These are phyloP conservation scores for Nepenthes mirabilis DNA, from an alignment of 148 eudicot genomes.

Conservation along the genomic window DNA sequence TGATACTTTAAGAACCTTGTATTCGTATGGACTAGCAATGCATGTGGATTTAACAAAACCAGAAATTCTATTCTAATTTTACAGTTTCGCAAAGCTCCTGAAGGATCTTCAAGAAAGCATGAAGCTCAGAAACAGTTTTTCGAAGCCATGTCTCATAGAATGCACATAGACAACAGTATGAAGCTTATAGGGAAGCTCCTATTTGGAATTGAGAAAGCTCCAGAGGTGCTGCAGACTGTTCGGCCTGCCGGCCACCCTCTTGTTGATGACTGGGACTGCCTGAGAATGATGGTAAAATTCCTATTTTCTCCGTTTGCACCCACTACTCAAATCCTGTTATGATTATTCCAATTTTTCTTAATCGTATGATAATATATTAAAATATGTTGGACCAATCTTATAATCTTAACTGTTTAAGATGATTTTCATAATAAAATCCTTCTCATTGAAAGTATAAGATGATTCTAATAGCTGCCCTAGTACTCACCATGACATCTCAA, in stretches of 20 bases:
- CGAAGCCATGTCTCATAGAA: constrained; percentile 88
- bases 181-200: constrained; percentile 76
- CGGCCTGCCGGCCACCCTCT: constrained; percentile 76
- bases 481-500: no score
- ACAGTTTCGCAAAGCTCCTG: constrained; percentile 87
- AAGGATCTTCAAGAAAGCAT: constrained; percentile 62
- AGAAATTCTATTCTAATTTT: not conserved
- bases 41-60: no score
- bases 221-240: constrained; percentile 44
- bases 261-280: constrained; percentile 87
- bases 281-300: constrained; percentile 53
- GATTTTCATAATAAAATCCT: no score
- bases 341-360: no score
- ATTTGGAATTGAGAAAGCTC: constrained; percentile 71
- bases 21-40: no score
- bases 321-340: no score
- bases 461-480: no score
- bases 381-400: not conserved
- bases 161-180: constrained; percentile 68
- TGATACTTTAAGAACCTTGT: no score
- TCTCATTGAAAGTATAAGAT: no score
- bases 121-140: constrained; percentile 68
- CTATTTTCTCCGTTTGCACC: not conserved
- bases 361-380: not conserved
- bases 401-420: no score